Conservation (phyloP, 192 early-diverging fungal genomes). For the Ramicandelaber brevisporus region DNA sequence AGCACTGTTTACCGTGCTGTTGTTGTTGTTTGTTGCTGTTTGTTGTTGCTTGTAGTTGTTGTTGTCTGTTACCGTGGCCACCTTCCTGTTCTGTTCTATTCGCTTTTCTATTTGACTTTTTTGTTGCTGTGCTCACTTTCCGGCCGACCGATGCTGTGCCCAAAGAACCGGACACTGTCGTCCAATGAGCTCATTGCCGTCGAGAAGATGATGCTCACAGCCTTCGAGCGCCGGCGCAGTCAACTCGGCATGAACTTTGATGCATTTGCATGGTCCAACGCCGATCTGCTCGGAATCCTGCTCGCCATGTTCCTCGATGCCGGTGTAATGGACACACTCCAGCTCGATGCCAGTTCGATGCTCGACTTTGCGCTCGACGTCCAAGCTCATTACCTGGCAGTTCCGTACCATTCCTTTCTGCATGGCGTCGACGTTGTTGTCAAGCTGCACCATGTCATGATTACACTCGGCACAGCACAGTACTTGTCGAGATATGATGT, state of each 20-base stretch:
- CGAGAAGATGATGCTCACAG: conserved; percentile 29
- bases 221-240: conserved; percentile 13
- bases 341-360: conserved; percentile 31
- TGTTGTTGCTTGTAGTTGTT: not conserved
- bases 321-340: conserved; percentile 28
- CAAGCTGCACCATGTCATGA: conserved; percentile 54
- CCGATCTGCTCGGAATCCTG: conserved; percentile 63
- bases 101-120: not conserved
- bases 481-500: conserved; percentile 44
- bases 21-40: conserved; percentile 1
- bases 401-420: conserved; percentile 78
- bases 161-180: conserved; percentile 15
- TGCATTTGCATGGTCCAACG: conserved; percentile 29
- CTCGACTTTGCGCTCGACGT: conserved; percentile 71
- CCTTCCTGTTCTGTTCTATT: not conserved
- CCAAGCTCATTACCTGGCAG: conserved; percentile 51
- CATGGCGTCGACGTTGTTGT: conserved; percentile 76
- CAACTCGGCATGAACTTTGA: conserved; percentile 21
- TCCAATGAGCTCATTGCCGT: conserved; percentile 24
- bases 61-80: not conserved
- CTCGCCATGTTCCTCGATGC: conserved; percentile 48
- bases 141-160: conserved; percentile 8
- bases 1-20: too few relatives aligned
- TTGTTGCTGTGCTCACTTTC: not conserved
- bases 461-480: conserved; percentile 32